Evolutionary conservation across 75 land plant genomes (phyloP).

Genomic region (Selaginella moellendorffii): DNA sequence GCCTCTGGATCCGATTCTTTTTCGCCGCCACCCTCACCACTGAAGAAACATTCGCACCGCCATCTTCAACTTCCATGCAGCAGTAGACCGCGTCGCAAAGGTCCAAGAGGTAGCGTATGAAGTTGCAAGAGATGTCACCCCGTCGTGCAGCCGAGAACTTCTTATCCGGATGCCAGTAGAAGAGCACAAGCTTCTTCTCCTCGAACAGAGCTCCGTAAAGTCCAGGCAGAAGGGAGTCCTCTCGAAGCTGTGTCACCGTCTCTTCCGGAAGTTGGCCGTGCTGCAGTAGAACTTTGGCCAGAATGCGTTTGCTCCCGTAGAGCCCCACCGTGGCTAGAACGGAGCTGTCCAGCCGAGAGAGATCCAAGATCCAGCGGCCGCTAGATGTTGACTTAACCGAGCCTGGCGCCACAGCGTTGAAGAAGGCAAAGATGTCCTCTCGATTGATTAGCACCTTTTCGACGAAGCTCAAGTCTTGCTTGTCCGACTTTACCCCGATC

Average conservation of each 20-base stretch:
- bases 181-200: too few species aligned
- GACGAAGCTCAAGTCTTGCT: slow-evolving; percentile 22
- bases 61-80: not conserved
- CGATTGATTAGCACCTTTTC: slow-evolving; percentile 13
- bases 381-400: not conserved
- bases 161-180: too few species aligned
- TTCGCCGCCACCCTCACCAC: not conserved
- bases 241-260: slow-evolving; percentile 6
- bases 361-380: not conserved
- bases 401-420: not conserved
- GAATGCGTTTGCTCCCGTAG: slow-evolving; percentile 13
- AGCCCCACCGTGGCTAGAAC: slow-evolving; percentile 12
- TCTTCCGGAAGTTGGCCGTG: not conserved
- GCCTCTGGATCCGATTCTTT: not conserved
- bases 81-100: not conserved
- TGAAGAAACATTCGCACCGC: not conserved
- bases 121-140: too few species aligned
- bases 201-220: slow-evolving; percentile 10
- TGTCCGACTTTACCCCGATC: slow-evolving; percentile 14
- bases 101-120: not conserved
- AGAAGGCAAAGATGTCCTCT: slow-evolving; percentile 6
- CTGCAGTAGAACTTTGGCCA: slow-evolving; percentile 8
- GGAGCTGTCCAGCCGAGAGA: slow-evolving; percentile 9
- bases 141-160: too few species aligned
- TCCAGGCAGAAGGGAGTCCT: slow-evolving; percentile 11